Base-by-base conservation (phyloP, 2,329 filamentous ascomycete genomes). In the Pezicula carpinea region DNA sequence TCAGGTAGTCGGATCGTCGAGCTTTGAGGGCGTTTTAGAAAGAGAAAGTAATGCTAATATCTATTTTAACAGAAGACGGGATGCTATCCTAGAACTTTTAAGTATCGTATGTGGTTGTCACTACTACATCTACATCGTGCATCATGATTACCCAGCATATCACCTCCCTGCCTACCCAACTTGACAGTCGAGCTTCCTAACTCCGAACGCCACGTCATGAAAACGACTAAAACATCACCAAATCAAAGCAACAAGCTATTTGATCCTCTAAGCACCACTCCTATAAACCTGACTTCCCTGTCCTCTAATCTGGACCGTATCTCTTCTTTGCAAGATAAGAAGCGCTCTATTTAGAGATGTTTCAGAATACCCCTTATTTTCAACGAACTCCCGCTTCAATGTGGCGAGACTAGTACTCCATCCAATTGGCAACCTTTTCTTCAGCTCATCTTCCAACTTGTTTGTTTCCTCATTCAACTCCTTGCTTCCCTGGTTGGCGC, bases 391-490 rank as follows among this genome's bases (percentile, higher is more conserved):
- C 39, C 89, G 79, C 53, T 87, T 81, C 54, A 99, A 69, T 2
- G 89, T 95, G 0, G 88, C 87, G 48, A 97, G 68, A 61, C 87
- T 95, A 1, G 92, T 96, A 62, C 87, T 93, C 89, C 92, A 99
- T 17, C 93, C 93, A 56, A 99, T 93, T 1, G 93, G 91, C 58
- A 99, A 72, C 21, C 92, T 79, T 48, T 89, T 80, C 69, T 89
- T 85, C 43, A 99, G 73, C 71, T 97, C 93, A 14, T 89, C 82
- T 69, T 97, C 93, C 5, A 97, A 80, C 58, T 89, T 89, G 55
- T 77, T 76, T 5, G 89, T 87, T 66, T 97, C 93, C 43, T 96
- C 89, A 68, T 95, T 92, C 47, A 97, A 73, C 68, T 97, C 92
- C 53, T 89, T 85, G 61, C 84, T 90, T 32, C 88, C 89, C 58